Evolutionary conservation across 352 stramenopile species (phyloP).

Genomic region (Aphanomyces cochlioides): DNA sequence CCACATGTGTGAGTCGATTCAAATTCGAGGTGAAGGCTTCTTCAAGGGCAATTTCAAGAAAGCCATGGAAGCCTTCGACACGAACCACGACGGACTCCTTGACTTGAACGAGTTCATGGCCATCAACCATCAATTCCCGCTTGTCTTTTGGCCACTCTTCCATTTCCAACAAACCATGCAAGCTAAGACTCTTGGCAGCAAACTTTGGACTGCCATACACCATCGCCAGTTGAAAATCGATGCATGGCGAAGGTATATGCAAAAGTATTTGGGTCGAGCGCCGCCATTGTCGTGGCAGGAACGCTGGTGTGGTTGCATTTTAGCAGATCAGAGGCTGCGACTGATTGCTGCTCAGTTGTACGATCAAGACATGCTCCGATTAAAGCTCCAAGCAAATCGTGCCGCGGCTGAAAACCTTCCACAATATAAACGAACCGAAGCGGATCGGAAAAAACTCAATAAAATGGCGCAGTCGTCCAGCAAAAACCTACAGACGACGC

Average conservation of each 20-base stretch:
- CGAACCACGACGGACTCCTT: slow-evolving; percentile 56
- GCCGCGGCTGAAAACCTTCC: neutral
- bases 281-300: slow-evolving; percentile 23
- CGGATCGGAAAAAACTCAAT: neutral
- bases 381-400: slow-evolving; percentile 18
- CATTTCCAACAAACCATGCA: slow-evolving; percentile 33
- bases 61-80: slow-evolving; percentile 52
- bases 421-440: neutral
- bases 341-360: slow-evolving; percentile 20
- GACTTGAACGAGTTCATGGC: slow-evolving; percentile 50
- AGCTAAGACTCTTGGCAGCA: slow-evolving; percentile 32
- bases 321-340: slow-evolving; percentile 30
- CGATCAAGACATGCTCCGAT: slow-evolving; percentile 11
- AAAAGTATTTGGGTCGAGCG: slow-evolving; percentile 22
- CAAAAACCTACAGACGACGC: neutral
- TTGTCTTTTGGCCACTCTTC: slow-evolving; percentile 35
- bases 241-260: slow-evolving; percentile 33
- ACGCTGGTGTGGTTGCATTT: slow-evolving; percentile 21
- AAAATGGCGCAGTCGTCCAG: neutral
- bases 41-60: slow-evolving; percentile 27
- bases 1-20: slow-evolving; percentile 26
- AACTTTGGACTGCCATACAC: slow-evolving; percentile 30
- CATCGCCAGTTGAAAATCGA: slow-evolving; percentile 23
- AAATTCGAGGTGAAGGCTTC: slow-evolving; percentile 25
- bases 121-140: slow-evolving; percentile 34